A percentile compares a stretch with the other conserved stretches of the same genome.
Conservation (phyloP, 345 rosid species). For the Bruguiera parviflora region DNA sequence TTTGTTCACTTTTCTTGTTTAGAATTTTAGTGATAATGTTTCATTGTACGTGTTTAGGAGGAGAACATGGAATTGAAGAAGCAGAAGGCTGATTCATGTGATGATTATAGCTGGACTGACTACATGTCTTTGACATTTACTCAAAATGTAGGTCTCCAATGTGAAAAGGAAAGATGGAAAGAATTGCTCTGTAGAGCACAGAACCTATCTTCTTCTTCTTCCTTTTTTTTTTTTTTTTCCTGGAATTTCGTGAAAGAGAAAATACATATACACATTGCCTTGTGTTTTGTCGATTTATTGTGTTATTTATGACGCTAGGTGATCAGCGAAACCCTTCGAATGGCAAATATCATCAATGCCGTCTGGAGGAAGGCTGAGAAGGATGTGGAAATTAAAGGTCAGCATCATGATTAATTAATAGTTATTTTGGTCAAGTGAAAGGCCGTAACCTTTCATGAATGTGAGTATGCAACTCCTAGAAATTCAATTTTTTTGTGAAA, state of each 20-base stretch:
- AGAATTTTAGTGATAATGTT: not conserved
- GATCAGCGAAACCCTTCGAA: constrained; percentile 84
- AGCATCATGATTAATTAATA: not conserved
- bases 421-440: no score
- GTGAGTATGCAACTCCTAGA: no score
- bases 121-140: constrained; percentile 84
- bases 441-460: no score
- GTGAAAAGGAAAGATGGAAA: not conserved
- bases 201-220: no score
- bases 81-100: constrained; percentile 44
- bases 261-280: not conserved
- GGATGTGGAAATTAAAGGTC: constrained; percentile 85
- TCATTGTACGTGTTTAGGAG: constrained; percentile 41
- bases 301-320: constrained; percentile 40
- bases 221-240: no score
- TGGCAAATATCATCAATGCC: constrained; percentile 84
- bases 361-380: constrained; percentile 92
- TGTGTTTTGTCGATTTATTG: not conserved
- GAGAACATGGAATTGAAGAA: constrained; percentile 83
- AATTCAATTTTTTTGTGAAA: not conserved
- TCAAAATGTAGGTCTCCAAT: constrained; percentile 60
- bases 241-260: not conserved
- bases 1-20: not conserved
- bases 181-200: no score
- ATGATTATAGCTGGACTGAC: constrained; percentile 67